phyloP scores from a whole-genome alignment of 2,329 filamentous ascomycete genomes.

The Fusarium staphyleae region DNA sequence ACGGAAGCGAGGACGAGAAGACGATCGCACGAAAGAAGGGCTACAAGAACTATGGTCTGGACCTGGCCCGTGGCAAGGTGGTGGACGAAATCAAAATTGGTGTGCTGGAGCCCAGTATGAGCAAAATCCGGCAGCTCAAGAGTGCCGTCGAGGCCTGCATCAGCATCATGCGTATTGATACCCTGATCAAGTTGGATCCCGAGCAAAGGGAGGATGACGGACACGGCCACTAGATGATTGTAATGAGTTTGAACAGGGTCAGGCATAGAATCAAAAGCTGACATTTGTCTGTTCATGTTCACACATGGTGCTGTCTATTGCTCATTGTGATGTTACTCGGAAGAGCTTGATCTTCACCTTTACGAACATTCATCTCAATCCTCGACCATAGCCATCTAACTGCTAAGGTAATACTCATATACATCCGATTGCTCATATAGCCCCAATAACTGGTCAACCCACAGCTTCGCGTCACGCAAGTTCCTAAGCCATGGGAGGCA shows the following conservation, averaged over 20 bases:
- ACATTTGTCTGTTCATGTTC: constrained; percentile 34
- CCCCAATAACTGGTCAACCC: no score
- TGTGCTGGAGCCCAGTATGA: constrained; percentile 95
- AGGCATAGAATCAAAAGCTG: constrained; percentile 41
- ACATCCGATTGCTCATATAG: no score
- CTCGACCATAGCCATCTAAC: no score
- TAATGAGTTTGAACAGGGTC: constrained; percentile 39
- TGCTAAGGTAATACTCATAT: no score
- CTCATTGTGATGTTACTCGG: no score
- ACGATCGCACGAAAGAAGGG: constrained; percentile 90
- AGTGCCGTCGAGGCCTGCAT: constrained; percentile 98
- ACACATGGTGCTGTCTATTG: constrained; percentile 13
- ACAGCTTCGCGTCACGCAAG: no score
- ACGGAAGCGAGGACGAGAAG: constrained; percentile 86
- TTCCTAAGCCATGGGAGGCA: no score
- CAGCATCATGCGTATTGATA: constrained; percentile 99
- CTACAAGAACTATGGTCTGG: constrained; percentile 98
- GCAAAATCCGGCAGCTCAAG: constrained; percentile 98
- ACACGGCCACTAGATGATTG: constrained; percentile 72
- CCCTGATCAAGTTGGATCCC: constrained; percentile 96
- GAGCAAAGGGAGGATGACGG: constrained; percentile 80
- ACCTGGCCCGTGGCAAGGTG: constrained; percentile 87
- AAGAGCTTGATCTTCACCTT: no score
- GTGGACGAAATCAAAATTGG: constrained; percentile 94
- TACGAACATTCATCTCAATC: no score